Base-by-base conservation (phyloP, 164 flowering plant species). In the Cinnamomum chago region DNA sequence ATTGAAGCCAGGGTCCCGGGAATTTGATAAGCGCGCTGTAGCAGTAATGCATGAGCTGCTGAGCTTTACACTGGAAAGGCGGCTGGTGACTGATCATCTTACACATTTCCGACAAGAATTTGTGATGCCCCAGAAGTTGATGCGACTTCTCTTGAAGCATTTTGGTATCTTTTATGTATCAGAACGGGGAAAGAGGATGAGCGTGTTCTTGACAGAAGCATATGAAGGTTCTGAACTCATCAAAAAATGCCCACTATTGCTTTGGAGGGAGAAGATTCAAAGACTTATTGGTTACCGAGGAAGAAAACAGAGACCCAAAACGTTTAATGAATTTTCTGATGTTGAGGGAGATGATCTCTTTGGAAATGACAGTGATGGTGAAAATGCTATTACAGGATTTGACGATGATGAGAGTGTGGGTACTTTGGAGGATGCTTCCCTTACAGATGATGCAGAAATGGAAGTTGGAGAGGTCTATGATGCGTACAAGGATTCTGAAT, bases 1-100 rank as follows among this genome's bases (percentile, higher is more conserved):
- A 18, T 84, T 91, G 11, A 73, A 79, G 73, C 86, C 98, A 47
- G 98, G 97, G 24, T 88, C 94, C 0, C 75, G 15, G n/a, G 97
- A 95, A 68, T 93, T 95, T 79, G 90, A 92, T 83, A 95, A 95
- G 82, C 85, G 97, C 81, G 98, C 95, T 14, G 84, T 95, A 74
- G 97, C 96, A 2, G 82, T 95, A 24, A 91, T 95, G 93, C 99
- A 93, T 65, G 97, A 95, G 81, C 52, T 95, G 77, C 93, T 95
- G 70, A 92, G 91, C 82, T 95, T 95, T 79, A 93, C 92, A 6
- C 71, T 87, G 67, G 95, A 93, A 83, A 95, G 92, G 83, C 84
- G 92, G 81, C 79, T 95, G 75, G 92, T 90, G 3, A 91, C 95
- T 50, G 99, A 95, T 81, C 90, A 89, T 71, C 88, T 95, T 18